Evolutionary conservation across 1,284 basidiomycete genomes (phyloP).

Genomic region (Cerrena zonata): DNA sequence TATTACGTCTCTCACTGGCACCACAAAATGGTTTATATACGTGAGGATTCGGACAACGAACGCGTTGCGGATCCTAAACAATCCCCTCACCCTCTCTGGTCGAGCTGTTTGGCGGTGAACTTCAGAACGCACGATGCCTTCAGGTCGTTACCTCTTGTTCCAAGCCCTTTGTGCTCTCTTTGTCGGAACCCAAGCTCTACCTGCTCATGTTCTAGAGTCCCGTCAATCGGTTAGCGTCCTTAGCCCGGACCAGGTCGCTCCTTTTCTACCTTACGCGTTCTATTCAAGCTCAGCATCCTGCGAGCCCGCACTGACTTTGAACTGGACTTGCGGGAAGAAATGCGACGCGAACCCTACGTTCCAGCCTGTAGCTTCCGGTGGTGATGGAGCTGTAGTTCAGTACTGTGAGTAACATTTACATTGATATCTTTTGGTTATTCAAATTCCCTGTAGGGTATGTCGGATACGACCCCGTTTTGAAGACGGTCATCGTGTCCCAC

Average conservation of each 20-base stretch:
- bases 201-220: too few species aligned
- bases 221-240: too few species aligned
- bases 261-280: constrained; percentile 36
- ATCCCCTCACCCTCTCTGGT: too few species aligned
- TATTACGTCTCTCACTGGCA: too few species aligned
- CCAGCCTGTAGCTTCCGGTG: constrained; percentile 56
- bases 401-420: constrained; percentile 37
- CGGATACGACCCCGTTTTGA: constrained; percentile 38
- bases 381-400: constrained; percentile 47
- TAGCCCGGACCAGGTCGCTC: constrained; percentile 30
- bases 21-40: too few species aligned
- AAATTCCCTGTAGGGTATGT: constrained; percentile 36
- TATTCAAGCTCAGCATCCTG: constrained; percentile 36
- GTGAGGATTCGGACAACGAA: too few species aligned
- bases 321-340: constrained; percentile 34
- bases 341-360: constrained; percentile 48
- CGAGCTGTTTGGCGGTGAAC: too few species aligned
- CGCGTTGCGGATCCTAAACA: too few species aligned
- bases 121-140: too few species aligned
- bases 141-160: too few species aligned
- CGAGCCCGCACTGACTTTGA: constrained; percentile 23
- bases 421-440: constrained; percentile 20
- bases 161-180: too few species aligned
- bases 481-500: constrained; percentile 45
- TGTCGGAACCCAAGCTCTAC: too few species aligned